Conservation (phyloP, 306 rosid species). For the apple (Malus domestica) region ASM211411v1 NC_041803.1:15456001-15456500, state of each 20-base stretch:
- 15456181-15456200: slow-evolving; percentile 35
- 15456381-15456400: slow-evolving; percentile 28
- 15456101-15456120: slow-evolving; percentile 7
- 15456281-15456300: slow-evolving; percentile 28
- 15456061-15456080: neutral
- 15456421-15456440: slow-evolving; percentile 34
- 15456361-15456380: slow-evolving; percentile 39
- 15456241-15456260: slow-evolving; percentile 36
- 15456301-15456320: slow-evolving; percentile 27
- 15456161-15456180: slow-evolving; percentile 19
- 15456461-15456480: slow-evolving; percentile 37
- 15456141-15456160: slow-evolving; percentile 19
- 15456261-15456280: slow-evolving; percentile 24
- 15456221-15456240: slow-evolving; percentile 35
- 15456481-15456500: slow-evolving; percentile 31
- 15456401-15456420: slow-evolving; percentile 23
- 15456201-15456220: slow-evolving; percentile 27
- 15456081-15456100: neutral
- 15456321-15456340: slow-evolving; percentile 24
- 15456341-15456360: slow-evolving; percentile 26
- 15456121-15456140: slow-evolving; percentile 52
- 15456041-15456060: neutral
- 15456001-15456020: slow-evolving; percentile 58
- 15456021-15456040: slow-evolving; percentile 58
- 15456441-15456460: slow-evolving; percentile 35